Evolutionary conservation across 2,329 filamentous ascomycete genomes (phyloP).

Genomic region (Epicoccum nigrum): DNA sequence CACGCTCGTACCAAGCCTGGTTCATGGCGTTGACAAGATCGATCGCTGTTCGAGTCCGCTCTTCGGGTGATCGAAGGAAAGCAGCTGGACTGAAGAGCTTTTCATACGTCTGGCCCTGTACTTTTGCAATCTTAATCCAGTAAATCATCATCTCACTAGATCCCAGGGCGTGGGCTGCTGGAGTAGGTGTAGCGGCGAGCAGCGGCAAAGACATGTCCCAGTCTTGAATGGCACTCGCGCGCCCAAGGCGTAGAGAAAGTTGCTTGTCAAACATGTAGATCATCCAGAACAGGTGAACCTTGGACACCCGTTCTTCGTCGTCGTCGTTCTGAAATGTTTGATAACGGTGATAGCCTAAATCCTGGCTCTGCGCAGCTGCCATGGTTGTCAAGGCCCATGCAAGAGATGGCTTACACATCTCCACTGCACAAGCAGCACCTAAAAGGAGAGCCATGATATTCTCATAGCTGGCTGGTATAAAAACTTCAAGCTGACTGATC

Average conservation of each 20-base stretch:
- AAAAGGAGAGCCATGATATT: constrained; percentile 46
- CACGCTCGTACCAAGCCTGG: constrained; percentile 37
- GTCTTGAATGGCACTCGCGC: constrained; percentile 47
- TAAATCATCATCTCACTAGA: constrained; percentile 36
- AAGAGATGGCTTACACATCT: constrained; percentile 45
- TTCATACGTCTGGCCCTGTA: constrained; percentile 47
- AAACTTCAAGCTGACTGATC: constrained; percentile 41
- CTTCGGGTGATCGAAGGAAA: constrained; percentile 33
- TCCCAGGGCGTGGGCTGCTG: constrained; percentile 10
- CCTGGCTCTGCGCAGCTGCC: constrained; percentile 41
- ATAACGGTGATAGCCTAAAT: constrained; percentile 45
- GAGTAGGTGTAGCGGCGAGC: constrained; percentile 13
- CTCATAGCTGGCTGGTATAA: constrained; percentile 43
- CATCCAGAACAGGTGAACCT: constrained; percentile 46
- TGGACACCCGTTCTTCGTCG: constrained; percentile 33
- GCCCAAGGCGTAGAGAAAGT: constrained; percentile 46
- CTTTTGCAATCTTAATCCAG: constrained; percentile 43
- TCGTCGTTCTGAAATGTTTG: constrained; percentile 44
- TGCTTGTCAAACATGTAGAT: constrained; percentile 50
- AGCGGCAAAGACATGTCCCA: constrained; percentile 46
- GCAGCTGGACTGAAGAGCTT: constrained; percentile 47
- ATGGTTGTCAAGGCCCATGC: constrained; percentile 41
- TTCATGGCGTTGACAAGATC: constrained; percentile 38
- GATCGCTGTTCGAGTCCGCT: constrained; percentile 33
- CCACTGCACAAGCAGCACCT: constrained; percentile 40